phyloP scores from a whole-genome alignment of 495 filamentous ascomycete genomes.

The Penicillium alfredii region DNA sequence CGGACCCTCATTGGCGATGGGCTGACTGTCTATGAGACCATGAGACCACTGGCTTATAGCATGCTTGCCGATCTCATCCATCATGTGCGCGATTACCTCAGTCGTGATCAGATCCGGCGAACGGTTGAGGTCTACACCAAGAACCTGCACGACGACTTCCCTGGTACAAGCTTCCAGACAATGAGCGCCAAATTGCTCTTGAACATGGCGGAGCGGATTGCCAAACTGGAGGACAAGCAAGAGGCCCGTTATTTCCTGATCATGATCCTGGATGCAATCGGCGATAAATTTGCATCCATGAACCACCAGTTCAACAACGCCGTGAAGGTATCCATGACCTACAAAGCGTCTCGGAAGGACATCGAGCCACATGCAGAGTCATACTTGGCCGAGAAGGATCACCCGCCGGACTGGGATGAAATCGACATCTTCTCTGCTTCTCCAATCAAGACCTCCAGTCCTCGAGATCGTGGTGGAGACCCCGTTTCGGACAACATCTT shows the following conservation, averaged over 20 bases:
- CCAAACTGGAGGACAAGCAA: conserved; percentile 79
- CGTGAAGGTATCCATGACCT: conserved; percentile 78
- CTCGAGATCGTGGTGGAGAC: conserved; percentile 82
- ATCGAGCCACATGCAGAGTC: conserved; percentile 58
- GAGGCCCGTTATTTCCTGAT: conserved; percentile 94
- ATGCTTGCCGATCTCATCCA: conserved; percentile 98
- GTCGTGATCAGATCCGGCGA: conserved; percentile 80
- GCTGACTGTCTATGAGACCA: conserved; percentile 90
- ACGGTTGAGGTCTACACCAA: conserved; percentile 96
- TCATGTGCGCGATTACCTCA: conserved; percentile 82
- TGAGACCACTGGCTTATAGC: conserved; percentile 94
- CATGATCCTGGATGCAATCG: conserved; percentile 95
- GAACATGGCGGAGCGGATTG: conserved; percentile 97
- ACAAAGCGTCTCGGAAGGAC: conserved; percentile 58
- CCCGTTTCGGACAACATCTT: conserved; percentile 98
- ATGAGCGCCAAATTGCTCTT: conserved; percentile 97
- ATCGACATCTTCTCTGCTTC: conserved; percentile 95
- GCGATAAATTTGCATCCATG: conserved; percentile 97
- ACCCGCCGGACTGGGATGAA: conserved; percentile 89
- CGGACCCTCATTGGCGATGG: conserved; percentile 92
- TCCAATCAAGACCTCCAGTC: conserved; percentile 92
- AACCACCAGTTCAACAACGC: conserved; percentile 92
- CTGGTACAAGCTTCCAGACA: conserved; percentile 97
- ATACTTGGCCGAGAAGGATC: conserved; percentile 73
- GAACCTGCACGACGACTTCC: conserved; percentile 92